Evolutionary conservation across 208 protist genomes (phyloP), one percentile per base, ranked within the genome.

Genomic region (Cochliopodium minus): DNA sequence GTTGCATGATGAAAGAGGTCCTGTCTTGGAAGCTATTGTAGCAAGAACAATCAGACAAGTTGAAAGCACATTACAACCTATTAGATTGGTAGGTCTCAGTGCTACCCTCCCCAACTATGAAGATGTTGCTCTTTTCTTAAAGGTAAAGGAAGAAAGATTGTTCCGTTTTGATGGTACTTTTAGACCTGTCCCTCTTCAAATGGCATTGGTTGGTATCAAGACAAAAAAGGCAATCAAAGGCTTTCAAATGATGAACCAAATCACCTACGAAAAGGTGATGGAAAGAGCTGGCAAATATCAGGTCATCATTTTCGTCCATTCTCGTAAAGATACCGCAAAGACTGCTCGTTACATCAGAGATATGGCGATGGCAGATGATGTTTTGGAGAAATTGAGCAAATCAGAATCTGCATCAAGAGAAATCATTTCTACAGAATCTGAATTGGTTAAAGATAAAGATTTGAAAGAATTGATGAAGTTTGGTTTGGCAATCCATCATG

Each of bases 401-500:
- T 70, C 85, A 34, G 79, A 79, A 43, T 78, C 73, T 36, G 79
- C 77, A 11, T 78, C 69, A 11, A 69, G 83, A 59, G 71, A 81
- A 61, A 73, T 91, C 7, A 57, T 98, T 10, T 57, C 62, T 38
- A n/a, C n/a, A n/a, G 72, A 89, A 51, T 62, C 81, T 17, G 68
- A 70, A 34, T 50, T 46, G 1, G 62, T 73, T 15, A 59, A 70
- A 34, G 62, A 57, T 3, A 45, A 29, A 32, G 73, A 89, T 2
- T 66, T 96, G 0, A 77, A 83, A 52, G 76, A 87, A 9, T 57
- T 96, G 11, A 63, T 99, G 0, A 78, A 85, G 0, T 83, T 84
- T 62, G 96, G 96, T 38, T 94, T 99, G 67, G 96, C 76, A 39
- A 86, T 99, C 48, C 96, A 99, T 71, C 92, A 99, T 70, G 96